phyloP scores from a whole-genome alignment of 495 filamentous ascomycete genomes.

The Penicillium coffeae region DNA sequence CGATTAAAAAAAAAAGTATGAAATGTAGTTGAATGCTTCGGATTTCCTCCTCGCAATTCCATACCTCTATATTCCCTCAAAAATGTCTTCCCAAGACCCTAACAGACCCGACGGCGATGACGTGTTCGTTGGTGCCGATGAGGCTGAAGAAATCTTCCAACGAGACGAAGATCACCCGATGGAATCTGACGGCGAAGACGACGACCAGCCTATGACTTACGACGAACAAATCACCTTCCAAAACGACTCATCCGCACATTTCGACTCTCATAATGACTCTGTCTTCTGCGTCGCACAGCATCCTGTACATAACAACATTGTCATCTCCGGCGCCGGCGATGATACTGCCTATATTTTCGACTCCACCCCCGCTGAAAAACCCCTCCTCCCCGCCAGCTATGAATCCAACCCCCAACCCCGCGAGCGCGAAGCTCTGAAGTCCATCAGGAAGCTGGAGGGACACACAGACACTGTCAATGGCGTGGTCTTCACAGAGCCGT shows the following conservation, averaged over 20 bases:
- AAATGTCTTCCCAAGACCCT: slow-evolving; percentile 47
- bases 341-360: slow-evolving; percentile 79
- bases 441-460: slow-evolving; percentile 68
- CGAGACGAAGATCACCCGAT: slow-evolving; percentile 69
- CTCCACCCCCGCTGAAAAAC: slow-evolving; percentile 57
- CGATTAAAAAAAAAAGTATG: background rate
- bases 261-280: slow-evolving; percentile 80
- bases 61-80: slow-evolving; percentile 5
- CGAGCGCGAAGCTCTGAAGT: slow-evolving; percentile 56
- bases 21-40: background rate
- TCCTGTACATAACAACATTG: slow-evolving; percentile 68
- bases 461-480: slow-evolving; percentile 91
- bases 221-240: slow-evolving; percentile 68
- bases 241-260: slow-evolving; percentile 90
- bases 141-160: slow-evolving; percentile 66
- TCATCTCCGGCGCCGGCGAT: slow-evolving; percentile 87
- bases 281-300: slow-evolving; percentile 94
- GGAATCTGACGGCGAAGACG: slow-evolving; percentile 56
- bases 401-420: slow-evolving; percentile 58
- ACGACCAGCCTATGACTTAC: slow-evolving; percentile 57
- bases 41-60: background rate
- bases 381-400: slow-evolving; percentile 71
- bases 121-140: slow-evolving; percentile 62
- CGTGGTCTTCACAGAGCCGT: slow-evolving; percentile 75
- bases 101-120: slow-evolving; percentile 51